A percentile compares a stretch with the other conserved stretches of the same genome.
Conservation (phyloP, 2,329 filamentous ascomycete species). For the Stromatinia cepivora region DNA sequence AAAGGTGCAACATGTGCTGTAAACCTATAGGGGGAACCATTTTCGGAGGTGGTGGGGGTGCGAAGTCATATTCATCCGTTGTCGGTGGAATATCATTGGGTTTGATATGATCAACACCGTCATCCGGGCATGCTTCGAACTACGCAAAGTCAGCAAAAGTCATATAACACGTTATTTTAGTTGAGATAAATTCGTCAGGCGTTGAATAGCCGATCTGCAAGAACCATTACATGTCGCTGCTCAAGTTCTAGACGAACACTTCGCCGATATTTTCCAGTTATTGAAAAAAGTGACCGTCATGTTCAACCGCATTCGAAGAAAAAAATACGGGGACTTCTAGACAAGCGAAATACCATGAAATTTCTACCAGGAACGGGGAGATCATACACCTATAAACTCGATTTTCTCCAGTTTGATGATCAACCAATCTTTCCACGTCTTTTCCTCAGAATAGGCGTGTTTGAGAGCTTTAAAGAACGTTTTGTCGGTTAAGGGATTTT, state of each 20-base stretch:
- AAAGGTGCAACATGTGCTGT: not conserved
- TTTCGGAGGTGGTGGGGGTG: conserved; percentile 23
- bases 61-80: conserved; percentile 26
- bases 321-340: too few relatives aligned
- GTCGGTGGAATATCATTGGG: conserved; percentile 24
- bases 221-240: not conserved
- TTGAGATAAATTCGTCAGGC: not conserved
- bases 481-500: not conserved
- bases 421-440: not conserved
- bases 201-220: not conserved
- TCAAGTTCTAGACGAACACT: not conserved
- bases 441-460: not conserved
- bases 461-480: not conserved
- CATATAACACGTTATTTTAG: not conserved
- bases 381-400: conserved; percentile 7
- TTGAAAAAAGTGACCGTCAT: not conserved
- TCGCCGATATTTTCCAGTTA: not conserved
- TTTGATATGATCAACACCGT: conserved; percentile 24
- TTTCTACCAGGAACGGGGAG: not conserved
- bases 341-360: too few relatives aligned
- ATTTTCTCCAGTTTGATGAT: not conserved
- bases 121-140: conserved; percentile 18
- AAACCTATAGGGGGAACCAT: conserved; percentile 15
- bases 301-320: not conserved
- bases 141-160: not conserved